phyloP scores from a whole-genome alignment of 139 green algal genomes.

The Closterium sp. region DNA sequence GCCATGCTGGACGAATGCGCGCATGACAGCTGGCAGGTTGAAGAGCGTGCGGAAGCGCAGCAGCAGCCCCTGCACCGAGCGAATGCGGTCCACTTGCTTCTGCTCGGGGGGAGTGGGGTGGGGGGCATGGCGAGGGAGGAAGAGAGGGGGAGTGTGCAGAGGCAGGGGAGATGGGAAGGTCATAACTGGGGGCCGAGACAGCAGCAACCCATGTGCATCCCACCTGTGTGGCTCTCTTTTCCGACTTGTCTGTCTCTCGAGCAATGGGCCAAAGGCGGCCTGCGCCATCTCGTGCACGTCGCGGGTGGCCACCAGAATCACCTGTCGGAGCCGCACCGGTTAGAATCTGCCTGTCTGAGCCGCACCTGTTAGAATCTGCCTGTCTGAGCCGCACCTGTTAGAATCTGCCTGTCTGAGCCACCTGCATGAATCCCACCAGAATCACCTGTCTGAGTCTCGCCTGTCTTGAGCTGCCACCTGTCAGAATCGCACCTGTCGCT shows the following conservation, averaged over 20 bases:
- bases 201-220: no score
- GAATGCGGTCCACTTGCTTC: conserved; percentile 43
- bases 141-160: neutral
- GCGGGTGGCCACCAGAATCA: conserved; percentile 64
- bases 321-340: neutral
- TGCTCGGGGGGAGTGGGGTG: neutral
- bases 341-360: no score
- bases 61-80: conserved; percentile 47
- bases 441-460: conserved; percentile 52
- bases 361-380: no score
- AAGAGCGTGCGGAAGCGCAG: conserved; percentile 51
- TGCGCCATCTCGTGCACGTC: conserved; percentile 47
- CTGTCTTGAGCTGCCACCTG: no score
- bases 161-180: neutral
- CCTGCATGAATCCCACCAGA: no score
- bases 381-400: no score
- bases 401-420: no score
- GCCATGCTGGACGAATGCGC: conserved; percentile 27
- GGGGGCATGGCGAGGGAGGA: neutral
- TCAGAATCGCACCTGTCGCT: neutral
- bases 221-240: no score
- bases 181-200: no score
- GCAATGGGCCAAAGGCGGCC: conserved; percentile 27
- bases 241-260: neutral
- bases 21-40: conserved; percentile 41